Evolutionary conservation across 192 early-diverging fungal genomes (phyloP), one percentile per base, ranked within the genome.

Genomic region (Coemansia pectinata): DNA sequence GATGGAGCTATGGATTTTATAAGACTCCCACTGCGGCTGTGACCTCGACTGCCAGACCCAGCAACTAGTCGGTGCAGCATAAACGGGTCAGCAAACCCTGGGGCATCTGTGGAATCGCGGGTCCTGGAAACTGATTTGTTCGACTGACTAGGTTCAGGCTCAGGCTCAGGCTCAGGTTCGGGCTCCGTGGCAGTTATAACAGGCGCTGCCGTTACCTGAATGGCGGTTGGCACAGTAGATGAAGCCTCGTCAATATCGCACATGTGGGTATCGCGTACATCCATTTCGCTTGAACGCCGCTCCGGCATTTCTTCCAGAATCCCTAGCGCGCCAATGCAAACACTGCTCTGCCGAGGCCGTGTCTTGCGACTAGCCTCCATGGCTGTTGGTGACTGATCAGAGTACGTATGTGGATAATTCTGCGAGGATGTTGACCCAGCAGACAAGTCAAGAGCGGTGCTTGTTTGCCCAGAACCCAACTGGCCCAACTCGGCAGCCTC

Each of bases 21-120:
- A 9, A 74, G 53, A 40, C 80, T 71, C 21, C 47, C 65, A 63
- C 70, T 64, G 6, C 78, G 66, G 53, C 70, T 75, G 44, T 75
- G 73, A 1, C 40, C 33, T 15, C 73, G 62, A 29, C 78, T 69
- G 41, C 69, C 52, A 39, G 73, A 7, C n/a, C 63, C 63, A 12
- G 48, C 61, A 15, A 57, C 64, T 19, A 38, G 58, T 25, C 75
- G 65, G 31, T 57, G 63, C 31, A 42, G 40, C n/a, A 63, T 45
- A 23, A 65, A 63, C 34, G 63, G 34, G 34, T 72, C 70, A 14
- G 50, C 63, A 1, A 71, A 8, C 21, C 61, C 61, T 8, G 69
- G 52, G 27, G 55, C 50, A 15, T 58, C 59, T 6, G 36, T 36
- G 12, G 61, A 58, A 5, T 57, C 61, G 0, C 15, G 38, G 29